These are phyloP conservation scores for Zygosaccharomyces pseudobailii DNA, from an alignment of 1,139 yeast genomes.

Conservation along the genomic window DNA sequence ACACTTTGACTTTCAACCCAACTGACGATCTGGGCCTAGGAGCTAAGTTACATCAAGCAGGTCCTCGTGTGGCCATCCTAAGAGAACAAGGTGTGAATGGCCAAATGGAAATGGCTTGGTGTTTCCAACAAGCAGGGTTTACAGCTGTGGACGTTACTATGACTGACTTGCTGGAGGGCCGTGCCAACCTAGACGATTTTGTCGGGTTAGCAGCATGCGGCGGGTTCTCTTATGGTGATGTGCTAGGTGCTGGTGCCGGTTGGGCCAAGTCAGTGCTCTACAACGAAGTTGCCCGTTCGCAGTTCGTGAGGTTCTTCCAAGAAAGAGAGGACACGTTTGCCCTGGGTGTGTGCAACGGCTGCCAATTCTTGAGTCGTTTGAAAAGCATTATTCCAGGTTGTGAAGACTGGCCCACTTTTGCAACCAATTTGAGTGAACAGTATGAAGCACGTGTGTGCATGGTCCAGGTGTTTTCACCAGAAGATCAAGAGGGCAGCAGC, in stretches of 20 bases:
- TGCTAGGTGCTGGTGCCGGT: slow-evolving; percentile 97
- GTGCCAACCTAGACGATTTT: slow-evolving; percentile 69
- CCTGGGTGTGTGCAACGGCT: slow-evolving; percentile 99
- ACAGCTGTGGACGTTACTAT: slow-evolving; percentile 91
- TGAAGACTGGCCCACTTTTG: slow-evolving; percentile 95
- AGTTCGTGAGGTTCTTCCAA: slow-evolving; percentile 76
- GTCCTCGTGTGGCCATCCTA: slow-evolving; percentile 90
- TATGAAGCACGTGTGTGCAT: slow-evolving; percentile 93
- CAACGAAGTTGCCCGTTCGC: slow-evolving; percentile 70
- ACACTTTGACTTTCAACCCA: slow-evolving; percentile 67
- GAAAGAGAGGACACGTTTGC: slow-evolving; percentile 91
- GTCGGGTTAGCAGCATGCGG: slow-evolving; percentile 98
- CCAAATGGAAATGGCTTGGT: slow-evolving; percentile 98
- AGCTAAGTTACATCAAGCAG: slow-evolving; percentile 37
- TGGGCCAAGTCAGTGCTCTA: slow-evolving; percentile 98
- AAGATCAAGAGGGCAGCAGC: slow-evolving; percentile 45
- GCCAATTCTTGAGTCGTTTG: slow-evolving; percentile 90
- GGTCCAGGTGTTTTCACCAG: slow-evolving; percentile 68
- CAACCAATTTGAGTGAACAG: slow-evolving; percentile 87
- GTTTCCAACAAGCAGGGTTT: slow-evolving; percentile 93
- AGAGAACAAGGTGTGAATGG: slow-evolving; percentile 99
- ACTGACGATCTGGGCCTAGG: slow-evolving; percentile 39
- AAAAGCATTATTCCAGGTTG: slow-evolving; percentile 91
- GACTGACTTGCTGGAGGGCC: slow-evolving; percentile 82
- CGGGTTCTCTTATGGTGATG: slow-evolving; percentile 99